Conservation (phyloP, 768 basidiomycete genomes). For the Butyriboletus loyo region DNA sequence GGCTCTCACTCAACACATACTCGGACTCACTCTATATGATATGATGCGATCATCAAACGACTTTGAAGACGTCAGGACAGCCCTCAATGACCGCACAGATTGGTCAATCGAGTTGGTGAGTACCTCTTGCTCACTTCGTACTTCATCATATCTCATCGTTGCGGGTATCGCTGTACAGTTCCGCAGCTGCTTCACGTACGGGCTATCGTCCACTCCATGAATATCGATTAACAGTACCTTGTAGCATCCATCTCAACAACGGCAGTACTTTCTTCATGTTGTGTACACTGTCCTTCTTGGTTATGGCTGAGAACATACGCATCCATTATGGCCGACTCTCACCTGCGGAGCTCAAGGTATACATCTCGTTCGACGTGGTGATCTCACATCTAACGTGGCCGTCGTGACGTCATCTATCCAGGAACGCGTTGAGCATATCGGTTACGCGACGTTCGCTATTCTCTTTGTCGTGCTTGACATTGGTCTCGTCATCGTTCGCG, state of each 20-base stretch:
- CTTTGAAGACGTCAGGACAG: conserved; percentile 20
- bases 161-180: not conserved
- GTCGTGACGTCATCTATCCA: not conserved
- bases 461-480: conserved; percentile 19
- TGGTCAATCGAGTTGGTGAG: conserved; percentile 25
- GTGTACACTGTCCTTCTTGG: conserved; percentile 12
- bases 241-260: conserved; percentile 18
- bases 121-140: no score
- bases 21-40: conserved; percentile 14
- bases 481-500: conserved; percentile 17
- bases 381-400: not conserved
- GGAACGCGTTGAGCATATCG: conserved; percentile 13
- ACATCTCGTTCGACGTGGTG: not conserved
- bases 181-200: conserved; percentile 12
- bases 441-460: conserved; percentile 14
- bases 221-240: conserved; percentile 1
- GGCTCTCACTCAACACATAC: not conserved
- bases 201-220: not conserved
- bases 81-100: conserved; percentile 13
- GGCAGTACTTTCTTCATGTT: conserved; percentile 9
- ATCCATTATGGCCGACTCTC: conserved; percentile 22
- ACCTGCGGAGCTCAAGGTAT: conserved; percentile 24
- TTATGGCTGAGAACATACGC: conserved; percentile 19
- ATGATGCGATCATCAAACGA: conserved; percentile 15
- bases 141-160: not conserved